phyloP scores from a whole-genome alignment of 495 filamentous ascomycete genomes.

The Aspergillus incahuasiensis region DNA sequence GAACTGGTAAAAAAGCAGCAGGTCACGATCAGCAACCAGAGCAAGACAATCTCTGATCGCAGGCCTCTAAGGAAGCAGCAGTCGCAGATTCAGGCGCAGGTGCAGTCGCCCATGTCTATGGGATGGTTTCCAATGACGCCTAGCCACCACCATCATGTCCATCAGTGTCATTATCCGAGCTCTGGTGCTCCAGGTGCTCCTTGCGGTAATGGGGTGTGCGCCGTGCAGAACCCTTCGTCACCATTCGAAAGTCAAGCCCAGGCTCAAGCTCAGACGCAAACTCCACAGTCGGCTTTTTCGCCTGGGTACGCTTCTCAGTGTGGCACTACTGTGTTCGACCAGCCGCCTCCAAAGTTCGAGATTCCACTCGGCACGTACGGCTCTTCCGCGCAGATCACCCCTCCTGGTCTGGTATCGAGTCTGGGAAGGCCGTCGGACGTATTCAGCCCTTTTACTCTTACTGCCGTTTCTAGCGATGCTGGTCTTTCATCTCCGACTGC shows the following conservation, averaged over 20 bases:
- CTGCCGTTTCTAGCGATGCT: background rate
- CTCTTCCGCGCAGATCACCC: background rate
- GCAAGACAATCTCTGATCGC: conserved; percentile 24
- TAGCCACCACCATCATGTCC: conserved; percentile 8
- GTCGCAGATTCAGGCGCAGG: conserved; percentile 1
- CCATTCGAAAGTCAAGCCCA: background rate
- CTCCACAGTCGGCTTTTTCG: conserved; percentile 3
- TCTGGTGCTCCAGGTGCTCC: background rate
- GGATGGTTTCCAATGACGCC: conserved; percentile 13
- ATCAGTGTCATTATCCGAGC: background rate
- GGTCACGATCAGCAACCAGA: conserved; percentile 25
- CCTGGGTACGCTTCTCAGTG: background rate
- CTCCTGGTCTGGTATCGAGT: background rate
- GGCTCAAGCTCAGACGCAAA: background rate
- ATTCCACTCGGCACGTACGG: background rate
- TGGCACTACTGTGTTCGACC: conserved; percentile 10
- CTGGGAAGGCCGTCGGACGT: background rate
- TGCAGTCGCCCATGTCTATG: conserved; percentile 8
- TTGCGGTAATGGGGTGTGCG: background rate
- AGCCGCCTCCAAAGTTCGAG: conserved; percentile 11
- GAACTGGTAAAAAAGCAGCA: conserved; percentile 18
- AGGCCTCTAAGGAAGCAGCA: conserved; percentile 10
- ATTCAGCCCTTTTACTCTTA: background rate
- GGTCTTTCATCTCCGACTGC: background rate
- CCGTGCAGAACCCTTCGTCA: background rate